These are phyloP conservation scores for Coemansia sp. DNA, from an alignment of 371 early-diverging fungal genomes.

Conservation along the genomic window DNA sequence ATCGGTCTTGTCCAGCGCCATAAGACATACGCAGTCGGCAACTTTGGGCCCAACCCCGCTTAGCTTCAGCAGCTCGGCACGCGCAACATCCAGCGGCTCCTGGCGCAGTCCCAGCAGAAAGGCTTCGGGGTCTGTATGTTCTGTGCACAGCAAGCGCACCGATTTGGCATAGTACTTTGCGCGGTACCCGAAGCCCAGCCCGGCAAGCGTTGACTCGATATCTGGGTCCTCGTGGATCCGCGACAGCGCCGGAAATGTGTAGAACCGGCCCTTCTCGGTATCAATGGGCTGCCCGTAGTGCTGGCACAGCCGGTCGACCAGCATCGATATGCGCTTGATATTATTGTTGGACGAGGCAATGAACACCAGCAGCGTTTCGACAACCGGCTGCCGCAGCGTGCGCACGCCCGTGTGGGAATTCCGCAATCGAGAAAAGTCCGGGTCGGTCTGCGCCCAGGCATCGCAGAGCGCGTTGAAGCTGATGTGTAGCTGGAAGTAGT, in stretches of 20 bases:
- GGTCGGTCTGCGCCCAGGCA: slow-evolving; percentile 68
- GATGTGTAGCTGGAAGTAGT: slow-evolving; percentile 81
- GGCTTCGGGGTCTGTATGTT: slow-evolving; percentile 52
- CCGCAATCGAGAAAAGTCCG: slow-evolving; percentile 63
- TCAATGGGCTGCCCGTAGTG: slow-evolving; percentile 64
- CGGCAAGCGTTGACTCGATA: slow-evolving; percentile 67
- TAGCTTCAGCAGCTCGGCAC: slow-evolving; percentile 62
- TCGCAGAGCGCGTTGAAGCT: slow-evolving; percentile 61
- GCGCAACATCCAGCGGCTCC: slow-evolving; percentile 59
- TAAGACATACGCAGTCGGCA: slow-evolving; percentile 94
- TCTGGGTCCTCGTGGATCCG: slow-evolving; percentile 53
- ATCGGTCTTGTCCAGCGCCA: slow-evolving; percentile 75
- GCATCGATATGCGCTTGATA: slow-evolving; percentile 85
- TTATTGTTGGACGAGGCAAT: slow-evolving; percentile 98
- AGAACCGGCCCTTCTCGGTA: slow-evolving; percentile 55
- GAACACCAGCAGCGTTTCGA: slow-evolving; percentile 89
- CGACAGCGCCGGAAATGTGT: slow-evolving; percentile 70
- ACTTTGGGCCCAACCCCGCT: slow-evolving; percentile 91
- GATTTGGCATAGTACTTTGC: slow-evolving; percentile 84
- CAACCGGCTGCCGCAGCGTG: slow-evolving; percentile 81
- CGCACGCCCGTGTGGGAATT: slow-evolving; percentile 69
- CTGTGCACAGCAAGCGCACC: slow-evolving; percentile 54
- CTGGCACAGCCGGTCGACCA: slow-evolving; percentile 63
- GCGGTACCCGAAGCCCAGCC: slow-evolving; percentile 93
- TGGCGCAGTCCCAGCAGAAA: slow-evolving; percentile 67